Evolutionary conservation across 75 land plant genomes (phyloP).

Genomic region (Cunninghamia lanceolata): DNA sequence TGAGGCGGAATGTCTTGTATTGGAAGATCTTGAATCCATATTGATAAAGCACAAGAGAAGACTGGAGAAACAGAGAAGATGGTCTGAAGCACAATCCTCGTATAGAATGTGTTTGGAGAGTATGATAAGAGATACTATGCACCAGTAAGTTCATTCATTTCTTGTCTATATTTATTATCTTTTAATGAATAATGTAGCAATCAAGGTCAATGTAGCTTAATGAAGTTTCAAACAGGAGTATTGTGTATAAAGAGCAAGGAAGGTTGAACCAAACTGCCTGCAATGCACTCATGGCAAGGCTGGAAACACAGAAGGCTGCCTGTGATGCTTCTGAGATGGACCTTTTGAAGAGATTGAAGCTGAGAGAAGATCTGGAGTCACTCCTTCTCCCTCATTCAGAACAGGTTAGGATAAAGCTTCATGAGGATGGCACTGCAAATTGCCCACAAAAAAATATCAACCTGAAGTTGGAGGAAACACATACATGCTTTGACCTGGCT

Average conservation of each 20-base stretch:
- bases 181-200: not conserved
- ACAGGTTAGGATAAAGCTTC: slow-evolving; percentile 45
- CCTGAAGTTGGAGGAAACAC: not conserved
- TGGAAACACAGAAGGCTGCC: slow-evolving; percentile 81
- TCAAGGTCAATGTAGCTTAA: not conserved
- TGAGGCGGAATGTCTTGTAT: slow-evolving; percentile 50
- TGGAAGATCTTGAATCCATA: slow-evolving; percentile 60
- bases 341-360: slow-evolving; percentile 45
- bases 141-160: slow-evolving; percentile 65
- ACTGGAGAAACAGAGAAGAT: slow-evolving; percentile 78
- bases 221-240: slow-evolving; percentile 45
- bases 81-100: slow-evolving; percentile 83
- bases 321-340: slow-evolving; percentile 79
- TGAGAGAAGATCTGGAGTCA: slow-evolving; percentile 59
- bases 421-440: slow-evolving; percentile 25
- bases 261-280: slow-evolving; percentile 83
- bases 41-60: slow-evolving; percentile 64
- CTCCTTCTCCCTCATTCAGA: slow-evolving; percentile 31
- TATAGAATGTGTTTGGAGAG: slow-evolving; percentile 82
- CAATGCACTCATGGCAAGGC: slow-evolving; percentile 75
- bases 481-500: not conserved
- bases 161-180: not conserved
- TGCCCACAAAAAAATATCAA: not conserved
- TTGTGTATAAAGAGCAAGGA: slow-evolving; percentile 86
- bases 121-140: slow-evolving; percentile 96